Evolutionary conservation across 2,329 filamentous ascomycete genomes (phyloP).

Genomic region (Ambrosiella cleistominuta): DNA sequence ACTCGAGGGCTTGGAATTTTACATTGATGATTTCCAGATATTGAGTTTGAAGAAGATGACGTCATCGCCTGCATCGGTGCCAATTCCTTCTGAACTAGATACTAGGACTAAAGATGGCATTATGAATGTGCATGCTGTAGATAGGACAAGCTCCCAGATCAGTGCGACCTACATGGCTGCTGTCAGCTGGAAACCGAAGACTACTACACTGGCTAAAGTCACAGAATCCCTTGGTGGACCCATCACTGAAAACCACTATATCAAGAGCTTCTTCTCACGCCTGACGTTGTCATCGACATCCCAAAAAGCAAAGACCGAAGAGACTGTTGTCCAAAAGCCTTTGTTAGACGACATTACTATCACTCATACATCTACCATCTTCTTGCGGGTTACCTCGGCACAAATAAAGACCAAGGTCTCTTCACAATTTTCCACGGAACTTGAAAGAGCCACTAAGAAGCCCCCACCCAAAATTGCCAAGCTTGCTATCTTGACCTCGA

Average conservation of each 20-base stretch:
- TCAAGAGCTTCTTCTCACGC: slow-evolving; percentile 65
- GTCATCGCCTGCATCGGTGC: slow-evolving; percentile 55
- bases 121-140: slow-evolving; percentile 71
- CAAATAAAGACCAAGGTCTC: slow-evolving; percentile 60
- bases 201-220: slow-evolving; percentile 23
- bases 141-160: slow-evolving; percentile 77
- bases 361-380: slow-evolving; percentile 60
- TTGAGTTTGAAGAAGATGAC: slow-evolving; percentile 68
- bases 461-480: slow-evolving; percentile 77
- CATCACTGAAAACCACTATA: slow-evolving; percentile 38
- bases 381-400: slow-evolving; percentile 74
- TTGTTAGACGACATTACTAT: slow-evolving; percentile 56
- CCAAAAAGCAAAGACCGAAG: slow-evolving; percentile 37
- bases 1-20: slow-evolving; percentile 71
- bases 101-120: slow-evolving; percentile 69
- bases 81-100: slow-evolving; percentile 62
- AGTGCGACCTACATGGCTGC: slow-evolving; percentile 79
- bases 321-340: slow-evolving; percentile 37
- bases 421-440: slow-evolving; percentile 57
- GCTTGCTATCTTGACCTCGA: slow-evolving; percentile 76
- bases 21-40: slow-evolving; percentile 73
- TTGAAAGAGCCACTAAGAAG: slow-evolving; percentile 94
- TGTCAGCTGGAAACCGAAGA: slow-evolving; percentile 61
- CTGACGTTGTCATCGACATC: slow-evolving; percentile 39
- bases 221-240: slow-evolving; percentile 32